Conservation (phyloP, 2,329 filamentous ascomycete species). For the Endoconidiophora polonica region DNA sequence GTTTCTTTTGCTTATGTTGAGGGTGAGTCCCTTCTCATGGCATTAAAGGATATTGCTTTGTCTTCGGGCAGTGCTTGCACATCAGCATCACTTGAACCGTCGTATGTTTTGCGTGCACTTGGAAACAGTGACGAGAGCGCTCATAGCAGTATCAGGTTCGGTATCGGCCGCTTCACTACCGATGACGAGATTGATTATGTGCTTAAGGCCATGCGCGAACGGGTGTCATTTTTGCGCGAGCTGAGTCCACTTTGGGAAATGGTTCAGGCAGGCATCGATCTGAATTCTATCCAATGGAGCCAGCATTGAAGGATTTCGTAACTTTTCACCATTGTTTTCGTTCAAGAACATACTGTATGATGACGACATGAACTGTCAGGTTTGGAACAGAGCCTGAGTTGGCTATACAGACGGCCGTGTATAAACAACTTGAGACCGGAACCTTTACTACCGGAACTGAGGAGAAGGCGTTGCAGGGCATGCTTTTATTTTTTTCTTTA, state of each 20-base stretch:
- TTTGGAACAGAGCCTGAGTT: background rate
- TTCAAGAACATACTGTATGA: no score
- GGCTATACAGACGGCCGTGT: conserved; percentile 5
- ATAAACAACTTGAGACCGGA: conserved; percentile 2
- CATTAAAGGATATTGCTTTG: conserved; percentile 89
- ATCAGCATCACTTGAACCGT: conserved; percentile 88
- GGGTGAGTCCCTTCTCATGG: conserved; percentile 95
- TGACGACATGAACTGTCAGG: no score
- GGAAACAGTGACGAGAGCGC: conserved; percentile 96
- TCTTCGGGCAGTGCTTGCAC: conserved; percentile 96
- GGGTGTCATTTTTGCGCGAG: conserved; percentile 85
- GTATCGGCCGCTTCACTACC: conserved; percentile 92
- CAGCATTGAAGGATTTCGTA: conserved; percentile 50
- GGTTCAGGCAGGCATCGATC: conserved; percentile 88
- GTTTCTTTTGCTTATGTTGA: conserved; percentile 98
- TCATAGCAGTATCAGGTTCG: conserved; percentile 94
- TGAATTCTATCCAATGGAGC: conserved; percentile 96
- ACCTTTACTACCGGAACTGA: background rate
- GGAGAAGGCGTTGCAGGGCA: conserved; percentile 1
- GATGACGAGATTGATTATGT: conserved; percentile 95
- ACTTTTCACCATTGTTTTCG: no score
- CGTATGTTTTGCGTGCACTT: conserved; percentile 84
- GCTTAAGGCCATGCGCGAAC: conserved; percentile 76
- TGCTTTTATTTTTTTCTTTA: conserved; percentile 1
- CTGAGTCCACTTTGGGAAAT: conserved; percentile 93